phyloP scores from a whole-genome alignment of 176 grass and related monocot genomes.

The Ampelocalamus luodianensis region DNA sequence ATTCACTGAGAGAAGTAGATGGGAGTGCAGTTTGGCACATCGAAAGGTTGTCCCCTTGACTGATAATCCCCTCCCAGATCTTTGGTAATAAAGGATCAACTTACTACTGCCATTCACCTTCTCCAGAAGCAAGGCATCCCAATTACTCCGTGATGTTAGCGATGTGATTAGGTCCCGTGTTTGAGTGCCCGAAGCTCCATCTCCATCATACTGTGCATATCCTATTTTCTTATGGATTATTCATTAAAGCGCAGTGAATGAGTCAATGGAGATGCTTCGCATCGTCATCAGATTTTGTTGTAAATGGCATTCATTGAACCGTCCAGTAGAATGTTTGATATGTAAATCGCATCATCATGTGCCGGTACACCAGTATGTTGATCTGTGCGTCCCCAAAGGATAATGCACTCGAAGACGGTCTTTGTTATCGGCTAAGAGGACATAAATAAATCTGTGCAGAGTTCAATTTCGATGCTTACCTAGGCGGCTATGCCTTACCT shows the following conservation, averaged over 20 bases:
- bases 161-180: conserved; percentile 51
- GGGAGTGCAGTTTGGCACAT: conserved; percentile 63
- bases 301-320: conserved; percentile 11
- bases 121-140: conserved; percentile 41
- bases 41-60: conserved; percentile 77
- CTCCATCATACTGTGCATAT: background rate
- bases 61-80: conserved; percentile 34
- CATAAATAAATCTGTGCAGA: background rate
- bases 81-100: conserved; percentile 53
- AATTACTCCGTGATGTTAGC: conserved; percentile 22
- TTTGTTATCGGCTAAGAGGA: too few relatives aligned
- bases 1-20: conserved; percentile 54
- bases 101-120: conserved; percentile 32
- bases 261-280: background rate
- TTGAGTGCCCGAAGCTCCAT: conserved; percentile 40
- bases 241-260: background rate
- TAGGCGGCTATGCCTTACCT: background rate
- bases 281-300: background rate
- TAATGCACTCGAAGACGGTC: background rate
- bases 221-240: background rate
- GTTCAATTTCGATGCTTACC: background rate
- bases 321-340: background rate
- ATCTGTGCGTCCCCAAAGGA: background rate
- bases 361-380: background rate
- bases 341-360: background rate